Percentiles rank a stretch among this genome's conserved stretches.
Conservation (phyloP, 148 eudicot genomes). For the Camellia granthamiana region DNA sequence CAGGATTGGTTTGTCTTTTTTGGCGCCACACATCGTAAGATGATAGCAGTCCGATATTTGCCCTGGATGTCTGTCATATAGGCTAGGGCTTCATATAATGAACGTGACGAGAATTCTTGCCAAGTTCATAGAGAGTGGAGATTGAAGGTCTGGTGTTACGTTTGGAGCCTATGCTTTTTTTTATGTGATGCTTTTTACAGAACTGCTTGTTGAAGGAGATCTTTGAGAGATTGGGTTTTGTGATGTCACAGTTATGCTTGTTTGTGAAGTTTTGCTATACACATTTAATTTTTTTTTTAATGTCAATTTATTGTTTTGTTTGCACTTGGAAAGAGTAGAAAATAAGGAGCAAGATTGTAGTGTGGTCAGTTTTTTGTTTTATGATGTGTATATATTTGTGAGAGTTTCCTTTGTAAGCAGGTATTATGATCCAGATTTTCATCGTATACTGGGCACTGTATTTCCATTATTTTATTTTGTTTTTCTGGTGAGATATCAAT, state of each 20-base stretch:
- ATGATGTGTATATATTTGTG: no score
- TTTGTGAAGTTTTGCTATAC: not conserved
- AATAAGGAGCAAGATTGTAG: not conserved
- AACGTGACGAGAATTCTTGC: not conserved
- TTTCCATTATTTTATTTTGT: not conserved
- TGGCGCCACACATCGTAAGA: not conserved
- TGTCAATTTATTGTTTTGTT: not conserved
- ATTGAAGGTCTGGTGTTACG: not conserved
- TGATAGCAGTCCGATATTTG: not conserved
- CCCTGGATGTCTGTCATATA: not conserved
- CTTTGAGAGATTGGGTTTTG: not conserved
- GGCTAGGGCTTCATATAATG: not conserved
- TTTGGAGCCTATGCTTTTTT: not conserved
- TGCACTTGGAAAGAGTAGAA: not conserved
- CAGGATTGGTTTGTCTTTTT: not conserved
- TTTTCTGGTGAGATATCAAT: no score
- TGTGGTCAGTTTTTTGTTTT: not conserved
- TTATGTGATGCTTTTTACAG: not conserved
- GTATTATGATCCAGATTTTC: not conserved
- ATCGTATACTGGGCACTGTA: not conserved
- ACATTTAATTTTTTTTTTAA: not conserved
- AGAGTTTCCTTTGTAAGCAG: not conserved
- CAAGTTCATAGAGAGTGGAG: not conserved
- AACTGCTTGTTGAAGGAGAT: not conserved
- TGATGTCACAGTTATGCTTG: not conserved